Percentiles rank a stretch among this genome's conserved stretches.
Evolutionary conservation across 228 moss, liverwort and hornwort species (phyloP).

Genomic region (Sphagnum fallax): DNA sequence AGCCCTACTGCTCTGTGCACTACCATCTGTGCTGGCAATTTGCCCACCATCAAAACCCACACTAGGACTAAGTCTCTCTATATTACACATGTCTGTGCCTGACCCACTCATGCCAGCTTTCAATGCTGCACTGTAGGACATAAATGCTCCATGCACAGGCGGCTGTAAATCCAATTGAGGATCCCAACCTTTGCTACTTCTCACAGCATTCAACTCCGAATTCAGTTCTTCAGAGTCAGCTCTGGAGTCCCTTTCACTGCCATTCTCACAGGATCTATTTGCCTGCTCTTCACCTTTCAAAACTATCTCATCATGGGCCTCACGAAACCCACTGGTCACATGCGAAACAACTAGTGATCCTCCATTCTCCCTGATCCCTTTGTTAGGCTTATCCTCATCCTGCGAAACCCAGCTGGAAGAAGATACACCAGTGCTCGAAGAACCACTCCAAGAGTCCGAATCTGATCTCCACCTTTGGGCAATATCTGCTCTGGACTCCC

Average conservation of each 20-base stretch:
- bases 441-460: slow-evolving; percentile 78
- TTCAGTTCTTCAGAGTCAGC: slow-evolving; percentile 51
- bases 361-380: slow-evolving; percentile 60
- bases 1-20: slow-evolving; percentile 22
- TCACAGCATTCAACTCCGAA: slow-evolving; percentile 42
- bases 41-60: slow-evolving; percentile 22
- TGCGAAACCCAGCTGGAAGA: slow-evolving; percentile 72
- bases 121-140: slow-evolving; percentile 95
- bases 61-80: slow-evolving; percentile 31
- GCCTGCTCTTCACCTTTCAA: slow-evolving; percentile 40
- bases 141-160: slow-evolving; percentile 58
- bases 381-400: slow-evolving; percentile 83
- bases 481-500: slow-evolving; percentile 60
- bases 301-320: slow-evolving; percentile 38
- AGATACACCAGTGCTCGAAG: slow-evolving; percentile 64
- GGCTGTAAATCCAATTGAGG: slow-evolving; percentile 38
- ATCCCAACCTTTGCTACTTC: slow-evolving; percentile 44
- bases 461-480: slow-evolving; percentile 91
- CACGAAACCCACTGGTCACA: slow-evolving; percentile 55
- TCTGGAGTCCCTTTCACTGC: slow-evolving; percentile 65
- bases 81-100: slow-evolving; percentile 40
- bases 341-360: slow-evolving; percentile 45
- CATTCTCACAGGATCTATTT: slow-evolving; percentile 59
- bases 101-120: slow-evolving; percentile 75
- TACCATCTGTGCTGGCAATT: slow-evolving; percentile 12